Evolutionary conservation across 2,329 filamentous ascomycete genomes (phyloP), one percentile per base, ranked within the genome.

Genomic region (Periconia macrospinosa): DNA sequence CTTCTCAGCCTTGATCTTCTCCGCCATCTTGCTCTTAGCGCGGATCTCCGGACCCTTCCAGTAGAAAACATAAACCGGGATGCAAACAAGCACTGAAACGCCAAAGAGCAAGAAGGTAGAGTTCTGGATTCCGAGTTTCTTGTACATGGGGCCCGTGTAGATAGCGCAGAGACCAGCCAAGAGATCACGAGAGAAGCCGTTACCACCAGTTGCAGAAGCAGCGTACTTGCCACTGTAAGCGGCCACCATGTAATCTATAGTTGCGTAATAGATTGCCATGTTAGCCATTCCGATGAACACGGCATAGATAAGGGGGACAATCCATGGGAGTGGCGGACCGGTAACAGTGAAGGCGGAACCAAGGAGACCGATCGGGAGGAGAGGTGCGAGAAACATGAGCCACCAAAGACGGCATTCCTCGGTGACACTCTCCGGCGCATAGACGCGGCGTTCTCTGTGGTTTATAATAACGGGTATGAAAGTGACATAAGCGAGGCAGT

Each of bases 181-280:
- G 68, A 91, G 86, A 66, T 92, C 89, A 58, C 89, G 81, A 1
- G 86, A 80, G 77, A 88, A 91, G 1, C 88, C 89, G 57, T 92
- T 91, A 14, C 88, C 89, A 41, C 89, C 89, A 0, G 89, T 91
- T 0, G 89, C 89, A 0, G 87, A 90, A 1, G 89, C 88, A 6
- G 87, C 84, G 69, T 89, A 91, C 41, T 57, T 60, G 0, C 84
- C 84, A 0, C 88, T 89, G 60, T 91, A 89, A 0, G 87, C 84
- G 41, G 85, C 86, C 14, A 90, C 83, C 85, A 91, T 90, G 76
- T 91, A 91, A 69, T 91, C 87, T 55, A 90, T 88, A 1, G 88
- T 90, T 0, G 86, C 86, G 82, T 88, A 89, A 74, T 91, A 90
- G 52, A 90, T 89, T 27, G 82, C 76, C 57, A 87, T 88, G 47